phyloP scores from a whole-genome alignment of 2,329 filamentous ascomycete species.

The Graphilbum fragrans region DNA sequence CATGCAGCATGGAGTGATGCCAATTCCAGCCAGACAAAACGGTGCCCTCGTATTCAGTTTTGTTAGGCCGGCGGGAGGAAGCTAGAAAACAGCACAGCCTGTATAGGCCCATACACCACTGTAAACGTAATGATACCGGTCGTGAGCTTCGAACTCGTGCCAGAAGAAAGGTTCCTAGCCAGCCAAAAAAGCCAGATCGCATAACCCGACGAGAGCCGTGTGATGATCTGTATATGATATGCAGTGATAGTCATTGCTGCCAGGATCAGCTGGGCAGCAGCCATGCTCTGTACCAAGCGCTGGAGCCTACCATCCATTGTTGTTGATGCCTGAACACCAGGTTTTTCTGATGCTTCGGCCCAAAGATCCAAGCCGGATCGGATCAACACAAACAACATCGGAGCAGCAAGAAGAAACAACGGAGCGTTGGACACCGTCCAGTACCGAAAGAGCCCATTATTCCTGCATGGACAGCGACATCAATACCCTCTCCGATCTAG shows the following conservation, averaged over 20 bases:
- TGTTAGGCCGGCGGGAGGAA: constrained; percentile 78
- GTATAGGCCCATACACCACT: constrained; percentile 71
- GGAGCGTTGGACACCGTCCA: constrained; percentile 83
- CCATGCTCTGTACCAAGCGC: constrained; percentile 42
- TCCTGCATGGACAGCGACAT: constrained; percentile 42
- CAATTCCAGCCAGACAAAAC: no score
- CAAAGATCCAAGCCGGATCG: constrained; percentile 41
- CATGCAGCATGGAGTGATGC: no score
- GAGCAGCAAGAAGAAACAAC: constrained; percentile 71
- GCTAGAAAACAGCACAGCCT: constrained; percentile 72
- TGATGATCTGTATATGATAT: constrained; percentile 93
- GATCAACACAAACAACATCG: constrained; percentile 59
- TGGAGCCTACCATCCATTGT: constrained; percentile 3
- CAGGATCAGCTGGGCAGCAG: constrained; percentile 60
- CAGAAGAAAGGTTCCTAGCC: constrained; percentile 28
- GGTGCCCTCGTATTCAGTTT: no score
- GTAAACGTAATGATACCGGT: constrained; percentile 48
- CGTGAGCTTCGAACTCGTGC: constrained; percentile 4
- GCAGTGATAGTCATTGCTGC: constrained; percentile 59
- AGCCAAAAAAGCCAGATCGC: constrained; percentile 83
- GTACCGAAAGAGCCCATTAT: constrained; percentile 77
- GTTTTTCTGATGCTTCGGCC: background rate
- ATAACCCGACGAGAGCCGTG: constrained; percentile 75
- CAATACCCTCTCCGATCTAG: no score
- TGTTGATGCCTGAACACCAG: background rate